Evolutionary conservation across 2,329 filamentous ascomycete genomes (phyloP), one percentile per base, ranked within the genome.

Genomic region (Westerdykella sp.): DNA sequence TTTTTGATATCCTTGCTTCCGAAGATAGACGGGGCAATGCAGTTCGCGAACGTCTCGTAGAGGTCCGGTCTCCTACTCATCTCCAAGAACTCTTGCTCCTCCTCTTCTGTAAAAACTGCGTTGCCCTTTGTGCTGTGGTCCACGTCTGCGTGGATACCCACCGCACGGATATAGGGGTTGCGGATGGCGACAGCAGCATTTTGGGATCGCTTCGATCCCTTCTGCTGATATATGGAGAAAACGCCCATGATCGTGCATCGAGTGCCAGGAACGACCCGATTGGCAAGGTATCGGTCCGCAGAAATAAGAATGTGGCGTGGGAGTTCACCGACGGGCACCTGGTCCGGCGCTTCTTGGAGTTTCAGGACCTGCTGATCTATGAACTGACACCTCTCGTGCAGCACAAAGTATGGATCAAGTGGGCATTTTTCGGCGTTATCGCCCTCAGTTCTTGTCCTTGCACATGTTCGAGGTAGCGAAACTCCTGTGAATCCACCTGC

Each of bases 291-390:
- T 41, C 93, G 80, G 63, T 98, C 93, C n/a, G 93, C 93, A 0
- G 90, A 95, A 48, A 98, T 87, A 48, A 97, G 79, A 37, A 98
- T 94, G 58, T 98, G 93, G 34, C 93, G 79, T 3, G 93, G 93
- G 39, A 98, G 73, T 69, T 98, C 93, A 71, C 93, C 93, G 1
- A 98, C 93, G 0, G 93, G 93, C 0, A 98, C 93, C 67, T 97
- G 89, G 60, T 98, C 93, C 1, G 93, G 93, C 0, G 91, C 93
- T 69, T 98, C 93, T 65, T 98, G 93, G 14, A 98, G 80, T 68
- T 98, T 98, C 65, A 98, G 85, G 47, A 98, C 87, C 67, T 98
- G 93, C 68, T 98, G 93, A 60, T 98, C 93, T 58, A 97, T 90
- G 63, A 98, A 98, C 50, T 83, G 81, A 31, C 87, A 95, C 65